These are phyloP conservation scores for Auriscalpium microsporum DNA, from an alignment of 768 basidiomycete genomes.

Conservation along the genomic window DNA sequence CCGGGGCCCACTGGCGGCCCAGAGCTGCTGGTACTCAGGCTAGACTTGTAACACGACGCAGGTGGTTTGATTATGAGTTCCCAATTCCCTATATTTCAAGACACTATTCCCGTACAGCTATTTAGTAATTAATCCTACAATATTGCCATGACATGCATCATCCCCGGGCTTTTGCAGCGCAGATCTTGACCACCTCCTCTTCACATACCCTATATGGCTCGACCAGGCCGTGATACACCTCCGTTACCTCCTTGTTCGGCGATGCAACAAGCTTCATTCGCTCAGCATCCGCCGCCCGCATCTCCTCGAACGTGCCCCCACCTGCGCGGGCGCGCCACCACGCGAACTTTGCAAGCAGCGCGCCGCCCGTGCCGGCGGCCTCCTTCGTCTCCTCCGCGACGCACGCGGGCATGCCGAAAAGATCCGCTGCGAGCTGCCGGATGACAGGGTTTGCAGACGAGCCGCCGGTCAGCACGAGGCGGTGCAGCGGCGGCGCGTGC, in stretches of 20 bases:
- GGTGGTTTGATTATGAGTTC: no score
- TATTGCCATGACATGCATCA: no score
- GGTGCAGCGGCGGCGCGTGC: constrained; percentile 44
- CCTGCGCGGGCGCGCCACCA: constrained; percentile 50
- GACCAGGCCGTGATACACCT: constrained; percentile 48
- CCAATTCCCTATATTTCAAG: no score
- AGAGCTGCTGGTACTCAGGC: no score
- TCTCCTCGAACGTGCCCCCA: constrained; percentile 54
- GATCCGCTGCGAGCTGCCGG: constrained; percentile 66
- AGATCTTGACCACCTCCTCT: constrained; percentile 31
- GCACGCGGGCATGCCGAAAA: constrained; percentile 72
- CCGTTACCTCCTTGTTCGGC: constrained; percentile 36
- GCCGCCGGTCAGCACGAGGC: constrained; percentile 74
- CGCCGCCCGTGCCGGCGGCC: constrained; percentile 66
- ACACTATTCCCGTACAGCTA: no score
- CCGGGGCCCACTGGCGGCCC: no score
- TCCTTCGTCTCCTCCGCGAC: constrained; percentile 47
- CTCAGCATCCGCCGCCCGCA: constrained; percentile 42
- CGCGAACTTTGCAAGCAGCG: constrained; percentile 59
- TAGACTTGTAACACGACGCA: no score
- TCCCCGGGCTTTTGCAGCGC: no score
- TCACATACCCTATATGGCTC: constrained; percentile 50
- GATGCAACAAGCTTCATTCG: constrained; percentile 55
- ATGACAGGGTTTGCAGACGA: constrained; percentile 67
- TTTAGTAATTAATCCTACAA: no score